These are phyloP conservation scores for Metarhizium brunneum DNA, from an alignment of 2,329 filamentous ascomycete genomes.

Conservation along the genomic window DNA sequence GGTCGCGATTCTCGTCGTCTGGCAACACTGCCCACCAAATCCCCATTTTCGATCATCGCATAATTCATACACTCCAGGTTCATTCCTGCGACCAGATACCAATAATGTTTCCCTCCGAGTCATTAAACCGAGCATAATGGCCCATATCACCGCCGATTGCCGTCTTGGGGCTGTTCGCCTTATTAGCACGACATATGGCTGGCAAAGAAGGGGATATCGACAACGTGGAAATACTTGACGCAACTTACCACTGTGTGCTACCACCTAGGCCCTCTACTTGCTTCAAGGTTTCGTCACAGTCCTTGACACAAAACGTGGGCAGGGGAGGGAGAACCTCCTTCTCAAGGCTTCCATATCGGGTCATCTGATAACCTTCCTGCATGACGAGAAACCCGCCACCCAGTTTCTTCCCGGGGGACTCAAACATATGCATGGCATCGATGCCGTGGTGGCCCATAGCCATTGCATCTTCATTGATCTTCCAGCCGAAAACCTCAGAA, in stretches of 20 bases:
- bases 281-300: conserved; percentile 21
- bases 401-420: conserved; percentile 17
- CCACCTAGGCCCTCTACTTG: conserved; percentile 21
- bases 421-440: conserved; percentile 25
- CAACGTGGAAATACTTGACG: not conserved
- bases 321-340: conserved; percentile 19
- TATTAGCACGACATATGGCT: conserved; percentile 1
- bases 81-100: conserved; percentile 23
- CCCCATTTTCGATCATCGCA: not conserved
- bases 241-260: conserved; percentile 24
- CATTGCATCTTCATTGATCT: conserved; percentile 14
- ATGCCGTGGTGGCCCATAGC: conserved; percentile 13
- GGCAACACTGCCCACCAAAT: too few relatives aligned
- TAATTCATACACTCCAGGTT: not conserved
- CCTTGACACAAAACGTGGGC: conserved; percentile 23
- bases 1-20: too few relatives aligned
- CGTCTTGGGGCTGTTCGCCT: conserved; percentile 22
- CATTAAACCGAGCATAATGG: conserved; percentile 25
- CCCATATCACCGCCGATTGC: conserved; percentile 24
- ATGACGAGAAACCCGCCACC: conserved; percentile 26
- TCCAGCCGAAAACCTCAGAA: conserved; percentile 24
- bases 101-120: conserved; percentile 29
- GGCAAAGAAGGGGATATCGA: not conserved
- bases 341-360: conserved; percentile 15
- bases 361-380: conserved; percentile 17